These are phyloP conservation scores for Aspergillus pseudoglaucus DNA, from an alignment of 2,329 filamentous ascomycete genomes.

Conservation along the genomic window DNA sequence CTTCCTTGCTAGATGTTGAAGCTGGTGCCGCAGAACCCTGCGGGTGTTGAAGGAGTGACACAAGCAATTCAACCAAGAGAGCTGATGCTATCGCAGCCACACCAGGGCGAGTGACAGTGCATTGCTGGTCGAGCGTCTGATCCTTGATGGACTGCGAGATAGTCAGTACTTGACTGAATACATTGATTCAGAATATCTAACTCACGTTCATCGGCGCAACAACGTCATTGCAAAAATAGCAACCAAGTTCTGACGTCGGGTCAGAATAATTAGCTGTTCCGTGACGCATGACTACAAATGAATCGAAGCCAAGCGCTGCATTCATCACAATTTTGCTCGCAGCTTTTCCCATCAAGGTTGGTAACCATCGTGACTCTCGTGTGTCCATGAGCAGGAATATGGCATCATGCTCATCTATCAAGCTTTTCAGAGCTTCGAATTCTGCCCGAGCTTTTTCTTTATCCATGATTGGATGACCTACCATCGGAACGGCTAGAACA, in stretches of 20 bases:
- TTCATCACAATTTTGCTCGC: constrained; percentile 94
- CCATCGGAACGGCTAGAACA: constrained; percentile 85
- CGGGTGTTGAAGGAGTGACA: constrained; percentile 83
- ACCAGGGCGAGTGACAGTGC: constrained; percentile 90
- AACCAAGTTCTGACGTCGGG: constrained; percentile 67
- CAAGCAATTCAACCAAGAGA: constrained; percentile 80
- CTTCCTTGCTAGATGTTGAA: constrained; percentile 24
- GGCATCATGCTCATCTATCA: constrained; percentile 81
- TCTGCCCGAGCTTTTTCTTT: constrained; percentile 63
- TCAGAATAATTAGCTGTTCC: constrained; percentile 58
- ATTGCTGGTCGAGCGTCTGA: constrained; percentile 94
- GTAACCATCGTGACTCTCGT: constrained; percentile 87
- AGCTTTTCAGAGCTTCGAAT: constrained; percentile 64
- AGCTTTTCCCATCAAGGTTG: constrained; percentile 92
- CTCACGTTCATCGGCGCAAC: constrained; percentile 87
- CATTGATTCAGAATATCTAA: constrained; percentile 13
- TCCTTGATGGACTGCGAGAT: constrained; percentile 75
- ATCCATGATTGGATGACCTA: constrained; percentile 79
- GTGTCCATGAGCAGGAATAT: constrained; percentile 98
- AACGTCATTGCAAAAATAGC: constrained; percentile 98
- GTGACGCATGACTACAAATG: constrained; percentile 95
- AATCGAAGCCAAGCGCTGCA: constrained; percentile 91
- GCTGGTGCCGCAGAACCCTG: constrained; percentile 39
- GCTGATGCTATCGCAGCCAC: constrained; percentile 89
- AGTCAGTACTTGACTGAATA: constrained; percentile 12